phyloP scores from a whole-genome alignment of 2,329 filamentous ascomycete species.

The Sarocladium brachiariae region DNA sequence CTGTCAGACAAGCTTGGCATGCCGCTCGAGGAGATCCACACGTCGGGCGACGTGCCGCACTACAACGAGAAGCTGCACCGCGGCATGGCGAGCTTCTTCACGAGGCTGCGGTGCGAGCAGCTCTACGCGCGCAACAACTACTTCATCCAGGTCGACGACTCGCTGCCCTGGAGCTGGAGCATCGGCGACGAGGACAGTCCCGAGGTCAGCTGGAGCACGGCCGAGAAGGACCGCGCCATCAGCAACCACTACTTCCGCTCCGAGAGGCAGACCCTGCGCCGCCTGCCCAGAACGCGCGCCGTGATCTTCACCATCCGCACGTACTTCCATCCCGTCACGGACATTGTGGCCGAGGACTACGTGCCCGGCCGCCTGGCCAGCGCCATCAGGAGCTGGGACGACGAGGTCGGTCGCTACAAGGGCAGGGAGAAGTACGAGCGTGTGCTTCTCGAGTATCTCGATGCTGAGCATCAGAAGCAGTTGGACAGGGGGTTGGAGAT shows the following conservation, averaged over 20 bases:
- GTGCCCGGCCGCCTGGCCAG: slow-evolving; percentile 74
- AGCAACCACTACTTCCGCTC: slow-evolving; percentile 71
- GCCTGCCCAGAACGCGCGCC: slow-evolving; percentile 51
- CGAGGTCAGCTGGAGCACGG: slow-evolving; percentile 65
- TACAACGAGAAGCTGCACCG: slow-evolving; percentile 65
- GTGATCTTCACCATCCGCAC: slow-evolving; percentile 73
- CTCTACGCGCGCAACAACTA: slow-evolving; percentile 69
- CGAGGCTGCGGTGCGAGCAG: slow-evolving; percentile 59
- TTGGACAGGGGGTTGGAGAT: slow-evolving; percentile 58
- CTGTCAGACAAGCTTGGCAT: slow-evolving; percentile 76
- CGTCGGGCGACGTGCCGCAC: slow-evolving; percentile 66
- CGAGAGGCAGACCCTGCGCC: slow-evolving; percentile 63
- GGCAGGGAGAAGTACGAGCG: slow-evolving; percentile 67
- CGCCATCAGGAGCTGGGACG: slow-evolving; percentile 74
- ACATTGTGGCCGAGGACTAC: slow-evolving; percentile 63
- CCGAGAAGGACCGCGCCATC: slow-evolving; percentile 66
- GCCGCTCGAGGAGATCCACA: slow-evolving; percentile 73
- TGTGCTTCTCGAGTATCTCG: slow-evolving; percentile 69
- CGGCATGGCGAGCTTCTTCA: slow-evolving; percentile 78
- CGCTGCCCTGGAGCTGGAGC: slow-evolving; percentile 66
- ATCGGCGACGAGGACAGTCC: slow-evolving; percentile 66
- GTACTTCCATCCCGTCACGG: slow-evolving; percentile 67
- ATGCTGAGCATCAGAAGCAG: slow-evolving; percentile 68
- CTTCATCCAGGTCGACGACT: slow-evolving; percentile 80
- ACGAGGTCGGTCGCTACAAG: slow-evolving; percentile 71